A percentile compares a stretch with the other conserved stretches of the same genome.
Evolutionary conservation across 176 grass and related monocot genomes (phyloP).

Genomic region (Secale cereale): DNA sequence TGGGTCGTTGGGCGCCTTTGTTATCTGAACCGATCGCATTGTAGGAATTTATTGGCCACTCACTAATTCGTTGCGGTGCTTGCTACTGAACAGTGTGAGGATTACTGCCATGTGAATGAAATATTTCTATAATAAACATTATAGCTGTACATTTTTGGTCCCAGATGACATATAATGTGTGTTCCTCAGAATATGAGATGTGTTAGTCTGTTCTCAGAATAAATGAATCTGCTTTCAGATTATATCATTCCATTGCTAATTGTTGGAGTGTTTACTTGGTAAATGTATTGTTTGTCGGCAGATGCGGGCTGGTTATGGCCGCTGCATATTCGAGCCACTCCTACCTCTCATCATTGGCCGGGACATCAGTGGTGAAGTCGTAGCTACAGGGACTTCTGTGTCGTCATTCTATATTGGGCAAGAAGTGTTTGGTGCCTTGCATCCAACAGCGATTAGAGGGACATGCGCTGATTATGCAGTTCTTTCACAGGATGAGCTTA

Average conservation of each 20-base stretch:
- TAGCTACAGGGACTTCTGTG: conserved; percentile 63
- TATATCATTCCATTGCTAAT: not conserved
- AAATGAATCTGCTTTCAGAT: not conserved
- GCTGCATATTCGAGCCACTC: conserved; percentile 69
- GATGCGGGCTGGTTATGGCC: conserved; percentile 92
- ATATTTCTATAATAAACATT: too few species aligned
- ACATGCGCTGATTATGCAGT: conserved; percentile 91
- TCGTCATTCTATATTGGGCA: conserved; percentile 65
- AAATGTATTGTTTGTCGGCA: conserved; percentile 26
- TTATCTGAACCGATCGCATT: not conserved
- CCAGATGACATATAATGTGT: not conserved
- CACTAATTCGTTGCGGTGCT: not conserved
- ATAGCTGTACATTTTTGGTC: not conserved
- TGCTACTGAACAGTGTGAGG: not conserved
- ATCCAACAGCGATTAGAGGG: conserved; percentile 88
- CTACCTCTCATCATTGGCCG: conserved; percentile 86
- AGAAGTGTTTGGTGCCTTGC: conserved; percentile 87
- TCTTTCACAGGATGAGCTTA: conserved; percentile 85
- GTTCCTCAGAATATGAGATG: not conserved
- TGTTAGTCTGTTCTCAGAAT: not conserved
- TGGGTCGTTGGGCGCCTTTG: not conserved
- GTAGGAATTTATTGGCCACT: not conserved
- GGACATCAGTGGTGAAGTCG: conserved; percentile 96
- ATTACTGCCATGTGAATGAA: not conserved
- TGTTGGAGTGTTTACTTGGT: not conserved